Percentiles rank a stretch among this genome's conserved stretches.
These are phyloP conservation scores for Gyromitra esculenta DNA, from an alignment of 2,329 filamentous ascomycete genomes.

Conservation along the genomic window DNA sequence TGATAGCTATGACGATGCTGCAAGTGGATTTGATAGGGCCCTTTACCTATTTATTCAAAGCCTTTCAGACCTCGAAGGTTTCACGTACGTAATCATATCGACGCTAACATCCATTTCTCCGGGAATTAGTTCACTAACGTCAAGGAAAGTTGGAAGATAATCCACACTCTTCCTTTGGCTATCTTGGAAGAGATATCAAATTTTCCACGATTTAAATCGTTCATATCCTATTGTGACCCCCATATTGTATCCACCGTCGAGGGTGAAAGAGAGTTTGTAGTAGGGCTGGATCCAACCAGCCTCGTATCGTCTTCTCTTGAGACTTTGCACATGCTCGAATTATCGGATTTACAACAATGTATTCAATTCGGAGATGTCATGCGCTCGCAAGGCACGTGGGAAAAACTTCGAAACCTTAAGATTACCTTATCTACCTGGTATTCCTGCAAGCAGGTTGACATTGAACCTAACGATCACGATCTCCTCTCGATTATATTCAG, in stretches of 20 bases:
- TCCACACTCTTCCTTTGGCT: conserved; percentile 7
- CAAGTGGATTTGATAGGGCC: not conserved
- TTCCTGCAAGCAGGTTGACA: conserved; percentile 15
- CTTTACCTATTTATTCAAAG: conserved; percentile 2
- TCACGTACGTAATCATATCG: not conserved
- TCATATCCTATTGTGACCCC: conserved; percentile 16
- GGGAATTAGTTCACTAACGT: not conserved
- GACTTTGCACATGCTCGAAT: conserved; percentile 19
- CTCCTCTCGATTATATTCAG: conserved; percentile 8
- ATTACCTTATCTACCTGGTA: conserved; percentile 11
- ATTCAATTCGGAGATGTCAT: conserved; percentile 21
- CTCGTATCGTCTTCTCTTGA: conserved; percentile 12
- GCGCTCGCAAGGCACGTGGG: conserved; percentile 4
- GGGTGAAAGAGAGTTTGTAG: conserved; percentile 7
- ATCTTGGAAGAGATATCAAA: conserved; percentile 7
- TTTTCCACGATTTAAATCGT: conserved; percentile 4
- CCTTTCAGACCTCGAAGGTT: conserved; percentile 1
- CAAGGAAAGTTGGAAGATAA: conserved; percentile 19
- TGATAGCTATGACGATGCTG: not conserved
- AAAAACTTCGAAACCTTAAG: conserved; percentile 17
- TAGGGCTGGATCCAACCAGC: conserved; percentile 12
- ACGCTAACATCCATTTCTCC: not conserved
- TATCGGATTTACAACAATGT: conserved; percentile 23
- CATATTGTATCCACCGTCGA: conserved; percentile 13
- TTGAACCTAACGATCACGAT: not conserved